Percentiles rank a stretch among this genome's conserved stretches.
phyloP scores from a whole-genome alignment of 768 basidiomycete genomes.

The Lactarius pseudohatsudake region DNA sequence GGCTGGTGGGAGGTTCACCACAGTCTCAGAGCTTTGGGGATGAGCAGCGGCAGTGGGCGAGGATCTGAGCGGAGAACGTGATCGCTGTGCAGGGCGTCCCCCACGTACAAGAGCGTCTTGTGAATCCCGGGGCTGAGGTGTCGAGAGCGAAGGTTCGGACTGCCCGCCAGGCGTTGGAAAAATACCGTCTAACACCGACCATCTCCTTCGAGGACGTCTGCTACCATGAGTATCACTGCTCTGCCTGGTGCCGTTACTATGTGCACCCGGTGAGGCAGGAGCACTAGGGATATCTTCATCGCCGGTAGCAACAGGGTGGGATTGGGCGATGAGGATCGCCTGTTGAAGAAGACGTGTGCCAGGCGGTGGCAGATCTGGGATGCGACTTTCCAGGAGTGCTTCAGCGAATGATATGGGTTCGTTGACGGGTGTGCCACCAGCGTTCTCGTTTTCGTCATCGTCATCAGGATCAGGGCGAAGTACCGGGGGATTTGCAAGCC shows the following conservation, averaged over 20 bases:
- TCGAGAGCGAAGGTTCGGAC: constrained; percentile 2
- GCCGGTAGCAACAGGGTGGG: constrained; percentile 39
- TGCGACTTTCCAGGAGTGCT: constrained; percentile 73
- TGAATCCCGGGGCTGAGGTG: constrained; percentile 5
- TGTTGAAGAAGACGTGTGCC: constrained; percentile 67
- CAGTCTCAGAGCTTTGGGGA: constrained; percentile 1
- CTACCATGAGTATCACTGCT: constrained; percentile 31
- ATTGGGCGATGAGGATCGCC: constrained; percentile 60
- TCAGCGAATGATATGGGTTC: constrained; percentile 73
- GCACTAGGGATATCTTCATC: constrained; percentile 48
- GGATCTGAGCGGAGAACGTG: not conserved
- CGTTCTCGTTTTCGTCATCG: constrained; percentile 27
- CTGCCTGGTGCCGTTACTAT: constrained; percentile 31
- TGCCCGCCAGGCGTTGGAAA: constrained; percentile 37
- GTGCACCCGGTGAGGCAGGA: constrained; percentile 48
- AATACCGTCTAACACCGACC: constrained; percentile 65
- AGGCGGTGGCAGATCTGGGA: constrained; percentile 70
- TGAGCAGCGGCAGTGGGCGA: constrained; percentile 4
- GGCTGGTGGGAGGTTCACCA: constrained; percentile 32
- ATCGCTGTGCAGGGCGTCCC: constrained; percentile 8
- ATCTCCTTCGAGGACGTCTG: constrained; percentile 57
- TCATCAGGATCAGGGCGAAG: constrained; percentile 39
- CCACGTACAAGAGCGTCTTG: constrained; percentile 12
- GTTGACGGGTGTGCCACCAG: constrained; percentile 35
- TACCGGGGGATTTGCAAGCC: constrained; percentile 24